These are phyloP conservation scores for Microcyclosporella mali DNA, from an alignment of 2,329 filamentous ascomycete species.

Conservation along the genomic window DNA sequence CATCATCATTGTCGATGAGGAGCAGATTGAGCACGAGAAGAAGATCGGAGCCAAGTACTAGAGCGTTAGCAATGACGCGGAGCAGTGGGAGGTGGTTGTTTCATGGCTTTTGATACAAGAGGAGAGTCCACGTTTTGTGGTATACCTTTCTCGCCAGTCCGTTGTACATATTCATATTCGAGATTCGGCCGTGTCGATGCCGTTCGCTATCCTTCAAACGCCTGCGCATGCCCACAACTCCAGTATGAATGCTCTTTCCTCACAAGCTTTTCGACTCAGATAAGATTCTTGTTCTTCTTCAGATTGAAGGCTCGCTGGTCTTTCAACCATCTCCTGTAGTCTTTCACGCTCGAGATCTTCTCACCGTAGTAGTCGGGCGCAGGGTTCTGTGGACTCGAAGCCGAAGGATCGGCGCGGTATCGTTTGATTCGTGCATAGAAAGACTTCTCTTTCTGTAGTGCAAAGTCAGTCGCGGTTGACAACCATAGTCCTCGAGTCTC, in stretches of 20 bases:
- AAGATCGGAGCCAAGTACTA: slow-evolving; percentile 33
- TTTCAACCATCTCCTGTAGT: slow-evolving; percentile 93
- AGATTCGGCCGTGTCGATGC: background rate
- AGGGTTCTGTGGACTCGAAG: slow-evolving; percentile 84
- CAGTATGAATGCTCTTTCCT: slow-evolving; percentile 2
- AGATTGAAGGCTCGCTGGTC: slow-evolving; percentile 91
- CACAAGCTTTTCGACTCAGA: slow-evolving; percentile 38
- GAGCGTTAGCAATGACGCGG: slow-evolving; percentile 2
- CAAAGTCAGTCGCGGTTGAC: slow-evolving; percentile 8
- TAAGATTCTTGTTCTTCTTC: slow-evolving; percentile 68
- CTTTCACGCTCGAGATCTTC: slow-evolving; percentile 88
- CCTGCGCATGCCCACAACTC: slow-evolving; percentile 4
- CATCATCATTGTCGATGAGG: slow-evolving; percentile 47
- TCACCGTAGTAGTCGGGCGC: slow-evolving; percentile 98
- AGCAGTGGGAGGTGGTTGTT: background rate
- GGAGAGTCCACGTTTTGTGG: background rate
- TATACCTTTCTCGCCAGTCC: slow-evolving; percentile 1
- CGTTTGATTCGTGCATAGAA: slow-evolving; percentile 90
- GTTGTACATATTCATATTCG: slow-evolving; percentile 1
- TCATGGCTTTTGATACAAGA: background rate
- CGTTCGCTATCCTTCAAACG: background rate
- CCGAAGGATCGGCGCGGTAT: slow-evolving; percentile 83
- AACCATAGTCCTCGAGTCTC: background rate
- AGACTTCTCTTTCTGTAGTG: slow-evolving; percentile 75
- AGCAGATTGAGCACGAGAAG: slow-evolving; percentile 43